phyloP scores from a whole-genome alignment of 129 eudicot genomes.

The Mikania micrantha region DNA sequence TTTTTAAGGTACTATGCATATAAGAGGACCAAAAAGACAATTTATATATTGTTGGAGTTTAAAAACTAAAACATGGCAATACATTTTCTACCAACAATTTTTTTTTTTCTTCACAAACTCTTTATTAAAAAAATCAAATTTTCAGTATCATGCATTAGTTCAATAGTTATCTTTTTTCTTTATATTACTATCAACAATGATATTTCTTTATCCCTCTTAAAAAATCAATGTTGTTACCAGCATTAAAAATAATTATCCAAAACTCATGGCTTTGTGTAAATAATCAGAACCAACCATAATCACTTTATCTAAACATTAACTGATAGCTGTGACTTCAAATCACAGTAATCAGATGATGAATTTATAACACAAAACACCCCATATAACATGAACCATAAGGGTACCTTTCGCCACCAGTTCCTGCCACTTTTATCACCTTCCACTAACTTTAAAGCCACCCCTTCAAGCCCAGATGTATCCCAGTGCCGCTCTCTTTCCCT shows the following conservation, averaged over 20 bases:
- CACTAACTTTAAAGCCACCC: slow-evolving; percentile 65
- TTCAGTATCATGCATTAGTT: background rate
- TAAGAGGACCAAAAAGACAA: background rate
- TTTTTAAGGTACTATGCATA: background rate
- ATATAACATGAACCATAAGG: background rate
- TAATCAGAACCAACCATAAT: background rate
- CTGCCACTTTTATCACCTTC: slow-evolving; percentile 70
- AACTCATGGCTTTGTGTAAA: background rate
- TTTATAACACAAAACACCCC: background rate
- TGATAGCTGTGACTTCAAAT: background rate
- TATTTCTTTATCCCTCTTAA: no score
- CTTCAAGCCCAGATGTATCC: slow-evolving; percentile 86
- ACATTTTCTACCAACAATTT: background rate
- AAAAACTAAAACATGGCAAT: background rate
- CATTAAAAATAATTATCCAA: background rate
- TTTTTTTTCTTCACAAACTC: background rate
- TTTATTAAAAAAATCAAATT: background rate
- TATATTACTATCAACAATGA: background rate
- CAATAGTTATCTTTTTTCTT: background rate
- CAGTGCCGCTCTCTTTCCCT: slow-evolving; percentile 50
- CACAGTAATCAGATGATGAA: background rate
- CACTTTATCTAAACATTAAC: background rate
- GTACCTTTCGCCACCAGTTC: slow-evolving; percentile 97
- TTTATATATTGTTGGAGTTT: no score
- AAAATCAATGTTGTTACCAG: background rate